A percentile compares a stretch with the other conserved stretches of the same genome.
Conservation (phyloP, 148 eudicot genomes). For the Oxyria digyna region DNA sequence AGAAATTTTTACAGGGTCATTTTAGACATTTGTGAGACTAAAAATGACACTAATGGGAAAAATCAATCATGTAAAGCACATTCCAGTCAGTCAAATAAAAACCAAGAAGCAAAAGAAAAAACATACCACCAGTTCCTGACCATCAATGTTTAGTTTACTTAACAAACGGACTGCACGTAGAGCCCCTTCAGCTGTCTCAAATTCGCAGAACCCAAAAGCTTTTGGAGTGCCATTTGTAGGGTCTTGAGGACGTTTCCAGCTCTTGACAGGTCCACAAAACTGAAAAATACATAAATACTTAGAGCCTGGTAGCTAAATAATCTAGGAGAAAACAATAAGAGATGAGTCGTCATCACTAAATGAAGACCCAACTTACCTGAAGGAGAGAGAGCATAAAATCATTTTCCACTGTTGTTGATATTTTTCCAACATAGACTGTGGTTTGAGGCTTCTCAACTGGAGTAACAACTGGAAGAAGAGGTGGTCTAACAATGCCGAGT, state of each 20-base stretch:
- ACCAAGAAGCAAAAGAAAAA: neutral
- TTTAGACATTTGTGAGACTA: neutral
- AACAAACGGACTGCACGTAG: conserved; percentile 83
- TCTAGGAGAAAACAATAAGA: neutral
- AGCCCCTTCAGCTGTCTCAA: conserved; percentile 91
- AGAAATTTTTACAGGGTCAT: neutral
- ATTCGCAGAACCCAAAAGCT: conserved; percentile 89
- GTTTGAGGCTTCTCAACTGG: conserved; percentile 77
- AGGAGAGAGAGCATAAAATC: conserved; percentile 80
- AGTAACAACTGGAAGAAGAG: conserved; percentile 30
- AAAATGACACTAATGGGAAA: neutral
- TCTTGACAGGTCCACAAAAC: conserved; percentile 96
- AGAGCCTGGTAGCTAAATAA: neutral
- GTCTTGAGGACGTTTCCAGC: conserved; percentile 91
- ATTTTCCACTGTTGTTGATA: conserved; percentile 73
- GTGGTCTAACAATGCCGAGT: conserved; percentile 55
- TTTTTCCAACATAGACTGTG: conserved; percentile 88
- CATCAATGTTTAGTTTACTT: conserved; percentile 74
- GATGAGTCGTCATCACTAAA: neutral
- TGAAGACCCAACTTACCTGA: conserved; percentile 35
- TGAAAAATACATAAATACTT: conserved; percentile 15
- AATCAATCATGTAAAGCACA: neutral
- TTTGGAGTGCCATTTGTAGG: conserved; percentile 65
- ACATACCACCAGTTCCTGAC: conserved; percentile 80
- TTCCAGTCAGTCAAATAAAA: neutral